Evolutionary conservation across 768 basidiomycete species (phyloP).

Genomic region (Antrodiella citrinella): DNA sequence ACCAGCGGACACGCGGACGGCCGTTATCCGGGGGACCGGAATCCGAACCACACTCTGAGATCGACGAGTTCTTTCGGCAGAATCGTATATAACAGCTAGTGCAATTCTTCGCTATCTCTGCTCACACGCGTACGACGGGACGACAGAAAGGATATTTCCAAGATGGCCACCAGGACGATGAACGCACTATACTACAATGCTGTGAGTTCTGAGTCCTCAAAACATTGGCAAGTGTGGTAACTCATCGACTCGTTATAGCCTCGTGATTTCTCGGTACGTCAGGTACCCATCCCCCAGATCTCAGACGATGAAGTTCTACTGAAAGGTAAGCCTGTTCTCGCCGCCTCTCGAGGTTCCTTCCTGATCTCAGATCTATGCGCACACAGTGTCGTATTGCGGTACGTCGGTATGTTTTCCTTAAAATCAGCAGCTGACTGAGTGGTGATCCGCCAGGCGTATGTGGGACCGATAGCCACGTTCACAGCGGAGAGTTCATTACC

Average conservation of each 20-base stretch:
- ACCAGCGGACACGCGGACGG: too few relatives aligned
- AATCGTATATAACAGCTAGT: too few relatives aligned
- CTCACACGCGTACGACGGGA: too few relatives aligned
- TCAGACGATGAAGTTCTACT: constrained; percentile 67
- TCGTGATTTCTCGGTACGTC: constrained; percentile 54
- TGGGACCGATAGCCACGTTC: constrained; percentile 60
- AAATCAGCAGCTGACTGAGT: constrained; percentile 18
- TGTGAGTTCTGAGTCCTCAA: constrained; percentile 25
- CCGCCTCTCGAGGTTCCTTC: constrained; percentile 6
- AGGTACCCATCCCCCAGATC: constrained; percentile 59
- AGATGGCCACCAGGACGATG: constrained; percentile 56
- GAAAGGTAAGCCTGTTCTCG: constrained; percentile 39
- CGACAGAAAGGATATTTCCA: too few relatives aligned
- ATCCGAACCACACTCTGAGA: too few relatives aligned
- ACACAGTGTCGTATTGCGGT: background rate
- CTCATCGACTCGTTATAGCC: constrained; percentile 34
- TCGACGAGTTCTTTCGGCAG: too few relatives aligned
- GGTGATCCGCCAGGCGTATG: too few relatives aligned
- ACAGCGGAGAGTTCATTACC: constrained; percentile 62
- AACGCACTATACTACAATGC: constrained; percentile 66
- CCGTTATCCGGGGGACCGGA: too few relatives aligned
- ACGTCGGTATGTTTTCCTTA: background rate
- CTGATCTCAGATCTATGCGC: background rate
- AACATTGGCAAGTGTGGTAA: background rate
- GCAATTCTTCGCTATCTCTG: too few relatives aligned